Evolutionary conservation across 768 basidiomycete species (phyloP).

Genomic region (Agrocybe chaxingu): DNA sequence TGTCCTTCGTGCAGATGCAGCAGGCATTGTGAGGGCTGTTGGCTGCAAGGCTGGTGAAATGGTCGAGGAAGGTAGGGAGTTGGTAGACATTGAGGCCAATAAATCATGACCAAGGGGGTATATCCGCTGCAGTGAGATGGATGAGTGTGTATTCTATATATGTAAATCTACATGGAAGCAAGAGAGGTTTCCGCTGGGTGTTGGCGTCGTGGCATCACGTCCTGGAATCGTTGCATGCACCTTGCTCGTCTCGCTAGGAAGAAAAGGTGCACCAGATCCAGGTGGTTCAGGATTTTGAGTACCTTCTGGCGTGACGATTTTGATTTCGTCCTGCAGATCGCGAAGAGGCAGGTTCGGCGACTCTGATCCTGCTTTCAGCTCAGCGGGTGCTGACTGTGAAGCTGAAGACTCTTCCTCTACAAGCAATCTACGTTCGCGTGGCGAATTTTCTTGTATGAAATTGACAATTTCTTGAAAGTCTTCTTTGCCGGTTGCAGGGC

Average conservation of each 20-base stretch:
- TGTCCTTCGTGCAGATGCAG: conserved; percentile 66
- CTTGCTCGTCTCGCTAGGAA: conserved; percentile 37
- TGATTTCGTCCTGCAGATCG: conserved; percentile 23
- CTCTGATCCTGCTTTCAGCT: no score
- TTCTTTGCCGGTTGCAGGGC: conserved; percentile 55
- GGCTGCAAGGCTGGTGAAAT: conserved; percentile 85
- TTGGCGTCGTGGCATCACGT: conserved; percentile 44
- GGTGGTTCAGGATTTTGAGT: conserved; percentile 62
- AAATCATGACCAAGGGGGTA: conserved; percentile 2
- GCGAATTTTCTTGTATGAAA: conserved; percentile 46
- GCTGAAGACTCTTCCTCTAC: conserved; percentile 10
- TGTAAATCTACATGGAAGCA: conserved; percentile 11
- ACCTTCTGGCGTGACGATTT: conserved; percentile 41
- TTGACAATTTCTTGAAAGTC: conserved; percentile 56
- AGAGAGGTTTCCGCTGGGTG: conserved; percentile 15
- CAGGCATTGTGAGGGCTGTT: conserved; percentile 69
- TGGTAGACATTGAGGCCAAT: conserved; percentile 64
- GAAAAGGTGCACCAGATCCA: conserved; percentile 44
- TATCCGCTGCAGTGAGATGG: background rate
- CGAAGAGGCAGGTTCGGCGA: conserved; percentile 17
- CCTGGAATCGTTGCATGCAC: conserved; percentile 37
- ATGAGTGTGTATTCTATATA: background rate
- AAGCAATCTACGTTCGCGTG: conserved; percentile 30
- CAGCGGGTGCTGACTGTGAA: no score
- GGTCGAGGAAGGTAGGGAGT: conserved; percentile 82